Evolutionary conservation across 768 basidiomycete species (phyloP).

Genomic region (Boletellus sp.): DNA sequence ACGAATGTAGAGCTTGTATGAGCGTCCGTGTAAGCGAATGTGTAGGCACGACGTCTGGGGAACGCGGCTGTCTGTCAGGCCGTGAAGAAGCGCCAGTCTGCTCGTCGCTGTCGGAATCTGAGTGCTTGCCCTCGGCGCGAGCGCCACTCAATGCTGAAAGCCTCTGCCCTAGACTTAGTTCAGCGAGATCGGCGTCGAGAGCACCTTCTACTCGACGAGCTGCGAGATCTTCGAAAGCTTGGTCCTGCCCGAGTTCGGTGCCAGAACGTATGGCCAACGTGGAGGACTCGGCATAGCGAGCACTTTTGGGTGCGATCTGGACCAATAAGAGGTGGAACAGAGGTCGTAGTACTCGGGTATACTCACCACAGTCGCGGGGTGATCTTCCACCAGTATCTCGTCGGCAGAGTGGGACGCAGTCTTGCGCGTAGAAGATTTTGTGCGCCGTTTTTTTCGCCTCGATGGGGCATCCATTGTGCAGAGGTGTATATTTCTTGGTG

Average conservation of each 20-base stretch:
- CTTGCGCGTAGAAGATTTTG: slow-evolving; percentile 42
- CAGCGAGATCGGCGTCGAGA: slow-evolving; percentile 81
- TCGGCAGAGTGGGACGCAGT: slow-evolving; percentile 8
- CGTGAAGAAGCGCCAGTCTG: slow-evolving; percentile 32
- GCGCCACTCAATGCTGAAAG: slow-evolving; percentile 66
- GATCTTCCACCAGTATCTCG: slow-evolving; percentile 26
- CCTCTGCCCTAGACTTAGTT: slow-evolving; percentile 88
- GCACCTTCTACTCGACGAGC: slow-evolving; percentile 57
- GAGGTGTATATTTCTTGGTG: too few relatives aligned
- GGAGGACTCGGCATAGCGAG: slow-evolving; percentile 64
- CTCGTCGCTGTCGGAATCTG: slow-evolving; percentile 46
- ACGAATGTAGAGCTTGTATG: slow-evolving; percentile 94
- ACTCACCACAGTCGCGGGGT: slow-evolving; percentile 19
- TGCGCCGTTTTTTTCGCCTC: slow-evolving; percentile 50
- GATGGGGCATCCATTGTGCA: slow-evolving; percentile 40
- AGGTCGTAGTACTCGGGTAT: too few relatives aligned
- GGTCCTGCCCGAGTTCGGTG: slow-evolving; percentile 56
- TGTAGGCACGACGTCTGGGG: slow-evolving; percentile 57
- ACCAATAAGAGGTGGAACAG: slow-evolving; percentile 17
- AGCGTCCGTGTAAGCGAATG: slow-evolving; percentile 90
- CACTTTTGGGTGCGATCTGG: slow-evolving; percentile 46
- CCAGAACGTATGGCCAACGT: slow-evolving; percentile 66
- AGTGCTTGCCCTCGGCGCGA: slow-evolving; percentile 35
- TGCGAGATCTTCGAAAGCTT: slow-evolving; percentile 46
- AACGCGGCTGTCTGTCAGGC: slow-evolving; percentile 18